Percentiles rank a stretch among this genome's conserved stretches.
Conservation (phyloP, 2,329 filamentous ascomycete species). For the Colletotrichum kahawae region DNA sequence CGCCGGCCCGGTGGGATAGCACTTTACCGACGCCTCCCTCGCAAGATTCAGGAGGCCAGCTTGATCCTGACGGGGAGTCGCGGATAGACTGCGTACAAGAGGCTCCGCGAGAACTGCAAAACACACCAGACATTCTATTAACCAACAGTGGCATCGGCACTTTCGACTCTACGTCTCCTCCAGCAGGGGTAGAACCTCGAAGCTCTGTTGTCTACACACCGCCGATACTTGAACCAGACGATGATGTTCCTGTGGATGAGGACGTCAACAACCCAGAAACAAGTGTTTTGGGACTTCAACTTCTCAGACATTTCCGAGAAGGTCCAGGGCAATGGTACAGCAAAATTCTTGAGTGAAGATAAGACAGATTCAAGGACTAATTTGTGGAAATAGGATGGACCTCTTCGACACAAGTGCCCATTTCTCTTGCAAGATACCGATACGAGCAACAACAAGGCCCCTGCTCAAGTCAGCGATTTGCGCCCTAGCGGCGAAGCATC, state of each 20-base stretch:
- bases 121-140: neutral
- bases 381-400: conserved; percentile 44
- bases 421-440: conserved; percentile 64
- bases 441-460: conserved; percentile 56
- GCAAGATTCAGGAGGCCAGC: neutral
- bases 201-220: neutral
- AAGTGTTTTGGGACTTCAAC: neutral
- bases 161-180: neutral
- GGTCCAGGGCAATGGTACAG: conserved; percentile 2
- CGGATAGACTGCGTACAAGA: neutral
- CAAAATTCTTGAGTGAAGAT: neutral
- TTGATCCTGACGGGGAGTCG: neutral
- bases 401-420: conserved; percentile 61
- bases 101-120: neutral
- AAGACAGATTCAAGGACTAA: neutral
- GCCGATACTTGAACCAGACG: neutral
- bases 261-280: neutral
- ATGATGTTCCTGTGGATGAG: neutral
- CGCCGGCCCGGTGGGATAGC: neutral
- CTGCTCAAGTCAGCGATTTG: conserved; percentile 55
- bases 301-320: conserved; percentile 3
- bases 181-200: too few species aligned
- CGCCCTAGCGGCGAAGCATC: conserved; percentile 67
- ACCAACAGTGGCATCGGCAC: neutral
- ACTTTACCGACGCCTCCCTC: neutral